Base-by-base conservation (phyloP, 352 stramenopile genomes). In the Pythium brachiatum region DNA sequence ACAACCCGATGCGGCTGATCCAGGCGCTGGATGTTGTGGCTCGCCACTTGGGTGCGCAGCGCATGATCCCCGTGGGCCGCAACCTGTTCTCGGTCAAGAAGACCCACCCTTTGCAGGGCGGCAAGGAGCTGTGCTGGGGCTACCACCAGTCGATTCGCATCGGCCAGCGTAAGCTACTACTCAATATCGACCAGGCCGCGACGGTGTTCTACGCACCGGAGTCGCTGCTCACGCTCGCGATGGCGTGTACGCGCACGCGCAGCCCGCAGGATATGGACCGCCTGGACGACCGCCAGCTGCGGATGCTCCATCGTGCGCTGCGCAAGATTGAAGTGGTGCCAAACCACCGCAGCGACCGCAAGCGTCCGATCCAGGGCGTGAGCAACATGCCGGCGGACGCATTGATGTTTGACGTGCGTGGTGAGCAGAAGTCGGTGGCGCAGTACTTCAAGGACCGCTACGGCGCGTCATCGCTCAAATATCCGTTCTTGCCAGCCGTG, bases 71-170 rank as follows among this genome's bases (percentile, higher is more conserved):
- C 15, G 79, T 89, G 2, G 84, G 80, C 0, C 75, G 81, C 27
- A 93, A 93, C 44, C 79, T 93, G 18, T 93, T 90, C 32, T 79
- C 71, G 0, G 80, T 87, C 72, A 81, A 81, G 65, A 83, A 86
- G 32, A 83, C 76, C 0, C 59, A 80, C 26, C 55, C 75, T 3
- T 65, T 93, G 0, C 75, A 79, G 21, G 81, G 79, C 41, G 84
- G 84, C 47, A 86, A 86, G 41, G 78, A 90, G 36, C 50, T 91
- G 13, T 88, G 76, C 54, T 91, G 75, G 75, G 84, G 84, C 3
- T 93, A 91, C 48, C 79, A 90, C 36, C 84, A 93, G 67, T 75
- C 70, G 0, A 80, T 93, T 21, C 79, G 73, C 13, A 53, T 86
- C 29, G 74, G 74, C 0, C 75, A 91, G 46, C 44, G 61, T 0